phyloP scores from a whole-genome alignment of 495 filamentous ascomycete species.

The Penicillium malachiteum region DNA sequence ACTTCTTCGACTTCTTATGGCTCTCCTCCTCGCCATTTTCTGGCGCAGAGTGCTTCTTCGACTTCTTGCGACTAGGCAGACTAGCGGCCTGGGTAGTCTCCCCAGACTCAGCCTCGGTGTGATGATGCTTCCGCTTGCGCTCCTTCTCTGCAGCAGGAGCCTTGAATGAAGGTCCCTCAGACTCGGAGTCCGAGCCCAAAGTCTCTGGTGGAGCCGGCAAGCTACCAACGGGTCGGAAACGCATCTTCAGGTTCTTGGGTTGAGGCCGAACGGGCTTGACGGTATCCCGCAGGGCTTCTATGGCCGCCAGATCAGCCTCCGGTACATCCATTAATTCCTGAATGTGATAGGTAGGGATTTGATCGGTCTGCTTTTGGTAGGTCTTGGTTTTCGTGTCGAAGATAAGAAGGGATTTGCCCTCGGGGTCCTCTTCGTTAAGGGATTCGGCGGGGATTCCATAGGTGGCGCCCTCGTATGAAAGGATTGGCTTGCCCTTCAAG shows the following conservation, averaged over 20 bases:
- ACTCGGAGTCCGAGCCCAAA: slow-evolving; percentile 50
- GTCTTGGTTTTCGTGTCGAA: slow-evolving; percentile 37
- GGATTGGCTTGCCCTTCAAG: slow-evolving; percentile 41
- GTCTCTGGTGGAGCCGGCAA: slow-evolving; percentile 42
- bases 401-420: slow-evolving; percentile 35
- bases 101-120: slow-evolving; percentile 35
- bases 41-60: slow-evolving; percentile 39
- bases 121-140: slow-evolving; percentile 42
- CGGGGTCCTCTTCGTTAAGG: slow-evolving; percentile 31
- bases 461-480: slow-evolving; percentile 38
- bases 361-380: slow-evolving; percentile 30
- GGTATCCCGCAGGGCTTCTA: slow-evolving; percentile 36
- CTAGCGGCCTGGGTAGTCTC: slow-evolving; percentile 28
- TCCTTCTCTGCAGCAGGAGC: slow-evolving; percentile 35
- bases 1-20: slow-evolving; percentile 42
- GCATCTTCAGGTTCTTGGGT: slow-evolving; percentile 60
- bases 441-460: slow-evolving; percentile 48
- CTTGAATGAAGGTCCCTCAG: slow-evolving; percentile 36
- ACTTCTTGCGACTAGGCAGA: slow-evolving; percentile 41
- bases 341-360: slow-evolving; percentile 45
- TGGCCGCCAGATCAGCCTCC: slow-evolving; percentile 22
- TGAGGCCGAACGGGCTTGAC: slow-evolving; percentile 50
- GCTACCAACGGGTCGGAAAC: slow-evolving; percentile 56
- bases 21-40: slow-evolving; percentile 19
- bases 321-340: slow-evolving; percentile 43